phyloP scores from a whole-genome alignment of 208 protist species.

The Eutreptiella sp. region DNA sequence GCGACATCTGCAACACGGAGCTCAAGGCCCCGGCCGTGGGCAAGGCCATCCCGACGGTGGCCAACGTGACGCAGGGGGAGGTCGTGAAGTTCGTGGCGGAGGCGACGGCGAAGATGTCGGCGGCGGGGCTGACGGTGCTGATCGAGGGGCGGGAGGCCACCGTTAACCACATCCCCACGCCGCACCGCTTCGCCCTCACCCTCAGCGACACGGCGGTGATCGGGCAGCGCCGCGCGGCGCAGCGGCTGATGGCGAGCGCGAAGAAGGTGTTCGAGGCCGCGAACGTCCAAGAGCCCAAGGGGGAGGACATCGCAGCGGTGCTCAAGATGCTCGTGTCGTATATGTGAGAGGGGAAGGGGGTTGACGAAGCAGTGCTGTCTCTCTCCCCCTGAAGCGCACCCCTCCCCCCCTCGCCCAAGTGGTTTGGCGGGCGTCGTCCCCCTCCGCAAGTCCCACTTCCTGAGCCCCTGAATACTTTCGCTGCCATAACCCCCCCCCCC shows the following conservation, averaged over 20 bases:
- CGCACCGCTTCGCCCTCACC: conserved; percentile 72
- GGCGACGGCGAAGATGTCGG: conserved; percentile 58
- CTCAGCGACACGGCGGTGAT: conserved; percentile 59
- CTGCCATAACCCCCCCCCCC: no score
- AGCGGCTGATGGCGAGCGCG: conserved; percentile 79
- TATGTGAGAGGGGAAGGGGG: no score
- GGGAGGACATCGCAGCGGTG: no score
- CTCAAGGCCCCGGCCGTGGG: conserved; percentile 72
- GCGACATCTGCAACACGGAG: conserved; percentile 72
- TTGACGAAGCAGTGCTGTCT: no score
- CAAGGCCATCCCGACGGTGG: conserved; percentile 66
- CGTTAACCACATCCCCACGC: conserved; percentile 69
- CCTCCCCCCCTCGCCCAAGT: no score
- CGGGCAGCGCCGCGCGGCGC: conserved; percentile 71
- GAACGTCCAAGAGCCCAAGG: no score
- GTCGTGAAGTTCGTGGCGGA: conserved; percentile 67
- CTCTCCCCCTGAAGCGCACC: no score
- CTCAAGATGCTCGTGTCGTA: no score
- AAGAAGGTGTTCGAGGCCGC: no score
- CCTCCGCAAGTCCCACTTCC: no score
- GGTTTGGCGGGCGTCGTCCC: no score
- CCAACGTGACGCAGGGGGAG: conserved; percentile 78
- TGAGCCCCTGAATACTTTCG: no score
- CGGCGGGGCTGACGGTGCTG: conserved; percentile 71
- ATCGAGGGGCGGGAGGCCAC: conserved; percentile 77